Evolutionary conservation across 31 red algal genomes (phyloP).

Genomic region (Bonnemaisonia californica): DNA sequence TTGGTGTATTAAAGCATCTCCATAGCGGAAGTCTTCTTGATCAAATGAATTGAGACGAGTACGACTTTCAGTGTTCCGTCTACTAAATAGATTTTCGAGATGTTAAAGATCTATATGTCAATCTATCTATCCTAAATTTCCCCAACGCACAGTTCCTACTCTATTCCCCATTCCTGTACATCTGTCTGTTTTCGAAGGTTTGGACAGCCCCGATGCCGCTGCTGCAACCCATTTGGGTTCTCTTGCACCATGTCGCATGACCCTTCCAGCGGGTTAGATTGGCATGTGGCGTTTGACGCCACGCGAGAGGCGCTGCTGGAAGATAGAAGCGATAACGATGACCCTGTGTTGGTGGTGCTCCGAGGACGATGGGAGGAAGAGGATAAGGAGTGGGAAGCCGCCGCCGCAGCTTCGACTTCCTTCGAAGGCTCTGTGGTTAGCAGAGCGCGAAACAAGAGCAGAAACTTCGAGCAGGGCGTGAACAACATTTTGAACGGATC

Average conservation of each 20-base stretch:
- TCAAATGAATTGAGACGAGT: constrained; percentile 2
- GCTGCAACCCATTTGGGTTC: constrained; percentile 16
- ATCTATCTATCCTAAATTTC: constrained; percentile 16
- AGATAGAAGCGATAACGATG: background rate
- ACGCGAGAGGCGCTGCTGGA: background rate
- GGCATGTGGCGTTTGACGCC: background rate
- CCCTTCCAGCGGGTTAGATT: background rate
- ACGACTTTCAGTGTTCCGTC: constrained; percentile 4
- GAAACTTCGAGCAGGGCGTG: constrained; percentile 12
- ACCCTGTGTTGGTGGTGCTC: background rate
- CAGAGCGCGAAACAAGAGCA: background rate
- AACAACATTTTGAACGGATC: background rate
- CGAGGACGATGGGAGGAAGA: constrained; percentile 3
- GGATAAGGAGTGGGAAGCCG: background rate
- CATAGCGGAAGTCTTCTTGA: too few species aligned
- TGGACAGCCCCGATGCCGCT: background rate
- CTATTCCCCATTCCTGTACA: constrained; percentile 9
- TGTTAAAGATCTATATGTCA: background rate
- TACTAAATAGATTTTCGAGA: constrained; percentile 4
- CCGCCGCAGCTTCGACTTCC: background rate
- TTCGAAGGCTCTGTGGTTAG: background rate
- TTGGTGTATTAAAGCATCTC: too few species aligned
- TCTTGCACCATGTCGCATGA: constrained; percentile 10
- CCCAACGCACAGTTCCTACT: constrained; percentile 4
- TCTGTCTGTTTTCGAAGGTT: background rate